Base-by-base conservation (phyloP, 1,284 basidiomycete species). In the Marasmius sp. region DNA sequence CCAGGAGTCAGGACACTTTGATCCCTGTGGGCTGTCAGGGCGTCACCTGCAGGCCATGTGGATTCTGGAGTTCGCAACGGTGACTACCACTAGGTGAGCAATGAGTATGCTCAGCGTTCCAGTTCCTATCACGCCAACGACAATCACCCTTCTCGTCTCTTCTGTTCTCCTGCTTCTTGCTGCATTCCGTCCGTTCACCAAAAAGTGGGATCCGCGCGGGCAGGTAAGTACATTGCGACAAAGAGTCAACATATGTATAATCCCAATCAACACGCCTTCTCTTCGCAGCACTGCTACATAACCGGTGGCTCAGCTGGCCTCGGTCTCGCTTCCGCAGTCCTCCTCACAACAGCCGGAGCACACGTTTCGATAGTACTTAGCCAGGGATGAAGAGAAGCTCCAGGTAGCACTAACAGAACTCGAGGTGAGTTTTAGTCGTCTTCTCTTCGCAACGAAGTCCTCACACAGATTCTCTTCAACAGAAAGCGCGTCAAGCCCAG, bases 311-410 rank as follows among this genome's bases (percentile, higher is more conserved):
- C 88, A 9, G 81, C 87, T 22, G 94, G 94, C 0, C 82, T 94
- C 1, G 94, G 94, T 8, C 81, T 93, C 12, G 81, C 87, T 0
- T 77, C 95, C 0, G 91, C 93, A 0, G 79, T 84, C 43, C 78
- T 88, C 45, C 81, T 95, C 11, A 84, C 87, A n/a, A 75, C 80
- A 65, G 80, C 81, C 58, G 94, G 94, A 1, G 92, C 93, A 1
- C 79, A 93, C 70, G 88, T 96, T 3, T 91, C 90, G 1, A 91
- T 96, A 63, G 89, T 94, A n/a, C n/a, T n/a, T n/a, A 38, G 92
- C 93, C 48, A 81, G 93, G 34, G 84, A 88, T 66, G 78, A 86
- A 65, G 74, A 77, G 50, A 88, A 85, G 64, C 78, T 94, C 33
- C 75, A 83, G 57, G 75, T 73, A n/a, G 92, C 92, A 0, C 66